phyloP scores from a whole-genome alignment of 1,139 yeast genomes.

The Pichia inconspicua region DNA sequence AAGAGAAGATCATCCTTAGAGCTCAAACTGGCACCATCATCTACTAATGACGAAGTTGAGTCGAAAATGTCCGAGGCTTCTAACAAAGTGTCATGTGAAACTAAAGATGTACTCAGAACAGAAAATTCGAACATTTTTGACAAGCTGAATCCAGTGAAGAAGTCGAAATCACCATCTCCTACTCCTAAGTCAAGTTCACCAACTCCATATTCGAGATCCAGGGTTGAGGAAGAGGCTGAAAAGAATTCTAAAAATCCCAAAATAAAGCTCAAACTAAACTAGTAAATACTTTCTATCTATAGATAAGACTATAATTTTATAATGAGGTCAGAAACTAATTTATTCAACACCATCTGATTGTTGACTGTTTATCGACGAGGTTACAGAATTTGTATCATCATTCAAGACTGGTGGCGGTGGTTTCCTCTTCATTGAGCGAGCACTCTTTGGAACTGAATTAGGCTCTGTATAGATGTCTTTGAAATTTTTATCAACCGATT shows the following conservation, averaged over 20 bases:
- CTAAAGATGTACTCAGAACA: not conserved
- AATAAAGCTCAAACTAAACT: constrained; percentile 18
- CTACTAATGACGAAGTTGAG: not conserved
- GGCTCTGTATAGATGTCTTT: not conserved
- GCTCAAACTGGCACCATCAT: not conserved
- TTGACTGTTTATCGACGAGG: not conserved
- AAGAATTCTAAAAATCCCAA: constrained; percentile 8
- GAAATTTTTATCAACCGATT: not conserved
- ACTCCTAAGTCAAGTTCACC: not conserved
- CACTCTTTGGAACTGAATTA: not conserved
- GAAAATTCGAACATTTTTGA: constrained; percentile 1
- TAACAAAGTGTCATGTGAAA: not conserved
- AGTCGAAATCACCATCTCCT: constrained; percentile 2
- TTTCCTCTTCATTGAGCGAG: not conserved
- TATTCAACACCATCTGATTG: not conserved
- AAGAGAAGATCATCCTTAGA: not conserved
- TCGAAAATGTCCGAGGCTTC: not conserved
- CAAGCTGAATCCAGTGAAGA: constrained; percentile 4
- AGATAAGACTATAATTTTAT: no score
- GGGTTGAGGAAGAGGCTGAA: constrained; percentile 1
- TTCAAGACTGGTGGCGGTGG: not conserved
- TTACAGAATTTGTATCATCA: not conserved
- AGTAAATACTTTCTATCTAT: not conserved
- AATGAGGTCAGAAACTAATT: not conserved
- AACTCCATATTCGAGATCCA: constrained; percentile 1